Evolutionary conservation across 345 rosid species (phyloP), one percentile per base, ranked within the genome.

Genomic region (Syzygium aqueum): DNA sequence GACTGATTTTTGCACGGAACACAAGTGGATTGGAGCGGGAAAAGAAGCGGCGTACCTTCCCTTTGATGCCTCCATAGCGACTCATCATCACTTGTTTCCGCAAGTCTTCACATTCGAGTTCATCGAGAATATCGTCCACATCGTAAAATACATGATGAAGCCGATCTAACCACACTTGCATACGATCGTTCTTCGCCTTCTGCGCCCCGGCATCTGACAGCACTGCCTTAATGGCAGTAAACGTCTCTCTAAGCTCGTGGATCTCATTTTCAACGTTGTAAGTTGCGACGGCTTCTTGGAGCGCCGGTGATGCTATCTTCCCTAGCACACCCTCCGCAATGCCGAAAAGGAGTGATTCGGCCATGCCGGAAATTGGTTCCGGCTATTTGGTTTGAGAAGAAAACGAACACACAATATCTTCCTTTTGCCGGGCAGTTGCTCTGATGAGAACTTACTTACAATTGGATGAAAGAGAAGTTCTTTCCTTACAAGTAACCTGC

Each of bases 391-490:
- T 63, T 63, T 63, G 37, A 28, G 77, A 14, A n/a, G 77, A 7
- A 28, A 14, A 63, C 23, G 19, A 28, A 28, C 21, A 0, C 77
- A 15, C 33, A 14, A 28, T 7, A 2, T 14, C 77, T 1, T 3
- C 73, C 0, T n/a, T 14, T 14, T 0, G 19, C 13, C 7, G 7
- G 57, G 3, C 0, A 53, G 1, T 7, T 53, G 57, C 1, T 52
- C 1, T 7, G 57, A 19, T 7, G 57, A 53, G 8, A 53, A 7
- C 57, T 21, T 7, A 11, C 57, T 53, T 53, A 53, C 25, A 21
- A 7, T 19, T 53, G 57, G 25, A 53, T 53, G 57, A 53, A 53
- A 53, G 57, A 10, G 3, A 53, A 3, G 57, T 53, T 53, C 57
- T 53, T 53, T 53, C 4, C 57, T 53, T 53, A 7, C 57, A 11